phyloP scores from a whole-genome alignment of 73 alveolate genomes.

The Loxodes magnus region DNA sequence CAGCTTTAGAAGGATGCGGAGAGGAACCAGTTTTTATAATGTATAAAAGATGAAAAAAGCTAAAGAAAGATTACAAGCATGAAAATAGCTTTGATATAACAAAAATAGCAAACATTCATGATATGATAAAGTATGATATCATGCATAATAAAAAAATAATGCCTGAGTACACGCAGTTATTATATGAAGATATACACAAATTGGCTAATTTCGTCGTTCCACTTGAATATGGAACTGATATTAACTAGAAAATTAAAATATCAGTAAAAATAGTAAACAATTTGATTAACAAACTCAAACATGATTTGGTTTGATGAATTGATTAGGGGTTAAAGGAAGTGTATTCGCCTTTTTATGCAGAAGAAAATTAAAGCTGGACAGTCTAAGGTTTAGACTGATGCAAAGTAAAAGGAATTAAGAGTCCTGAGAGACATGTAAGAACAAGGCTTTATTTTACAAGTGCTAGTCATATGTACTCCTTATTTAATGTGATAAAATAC shows the following conservation, averaged over 20 bases:
- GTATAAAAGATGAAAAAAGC: conserved; percentile 77
- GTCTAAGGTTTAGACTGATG: conserved; percentile 42
- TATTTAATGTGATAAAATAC: conserved; percentile 49
- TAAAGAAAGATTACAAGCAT: conserved; percentile 60
- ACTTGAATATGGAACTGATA: conserved; percentile 74
- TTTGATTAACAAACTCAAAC: conserved; percentile 63
- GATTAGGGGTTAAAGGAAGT: no score
- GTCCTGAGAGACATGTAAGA: conserved; percentile 89
- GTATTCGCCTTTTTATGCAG: no score
- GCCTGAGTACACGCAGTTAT: conserved; percentile 26
- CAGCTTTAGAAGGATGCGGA: no score
- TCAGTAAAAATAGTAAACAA: conserved; percentile 53
- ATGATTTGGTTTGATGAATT: conserved; percentile 70
- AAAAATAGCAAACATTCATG: conserved; percentile 88
- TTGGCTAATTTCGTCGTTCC: conserved; percentile 74
- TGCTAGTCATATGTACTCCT: no score
- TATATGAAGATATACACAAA: conserved; percentile 42
- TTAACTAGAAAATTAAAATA: conserved; percentile 52
- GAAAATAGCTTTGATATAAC: conserved; percentile 60
- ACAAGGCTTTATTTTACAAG: no score
- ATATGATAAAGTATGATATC: conserved; percentile 77
- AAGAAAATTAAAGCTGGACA: no score
- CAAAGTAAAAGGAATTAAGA: conserved; percentile 51
- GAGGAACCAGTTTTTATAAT: conserved; percentile 30
- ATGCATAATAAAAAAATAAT: conserved; percentile 73